Percentiles rank a stretch among this genome's conserved stretches.
Evolutionary conservation across 306 rosid genomes (phyloP).

Genomic region (Fragaria nilgerrensis): DNA sequence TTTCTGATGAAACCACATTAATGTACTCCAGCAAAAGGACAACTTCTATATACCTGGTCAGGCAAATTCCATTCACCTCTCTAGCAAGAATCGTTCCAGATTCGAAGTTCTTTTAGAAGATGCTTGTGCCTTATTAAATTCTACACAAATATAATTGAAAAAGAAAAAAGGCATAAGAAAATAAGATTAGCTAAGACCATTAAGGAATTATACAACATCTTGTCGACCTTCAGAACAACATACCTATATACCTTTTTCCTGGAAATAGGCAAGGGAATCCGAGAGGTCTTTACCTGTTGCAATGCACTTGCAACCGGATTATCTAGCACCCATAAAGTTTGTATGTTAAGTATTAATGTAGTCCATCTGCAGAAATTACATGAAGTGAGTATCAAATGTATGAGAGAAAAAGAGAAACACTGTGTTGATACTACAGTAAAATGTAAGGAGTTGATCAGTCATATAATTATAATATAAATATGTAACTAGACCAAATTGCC

Average conservation of each 20-base stretch:
- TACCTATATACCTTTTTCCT: constrained; percentile 58
- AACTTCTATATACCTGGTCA: constrained; percentile 59
- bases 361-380: constrained; percentile 66
- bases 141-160: constrained; percentile 61
- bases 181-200: background rate
- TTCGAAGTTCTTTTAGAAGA: constrained; percentile 66
- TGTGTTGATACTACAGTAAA: background rate
- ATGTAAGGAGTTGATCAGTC: background rate
- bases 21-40: constrained; percentile 1
- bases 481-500: background rate
- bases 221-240: background rate
- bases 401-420: background rate
- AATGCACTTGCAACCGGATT: constrained; percentile 67
- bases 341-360: constrained; percentile 94
- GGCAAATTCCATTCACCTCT: constrained; percentile 75
- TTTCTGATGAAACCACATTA: background rate
- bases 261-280: constrained; percentile 47
- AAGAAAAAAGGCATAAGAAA: background rate
- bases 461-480: background rate
- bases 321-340: constrained; percentile 91
- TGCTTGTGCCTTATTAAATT: constrained; percentile 61
- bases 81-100: constrained; percentile 64
- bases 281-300: constrained; percentile 71
- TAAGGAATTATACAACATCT: background rate
- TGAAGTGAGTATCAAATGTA: background rate